Evolutionary conservation across 1,139 yeast species (phyloP).

Genomic region (Hansenula anomala): DNA sequence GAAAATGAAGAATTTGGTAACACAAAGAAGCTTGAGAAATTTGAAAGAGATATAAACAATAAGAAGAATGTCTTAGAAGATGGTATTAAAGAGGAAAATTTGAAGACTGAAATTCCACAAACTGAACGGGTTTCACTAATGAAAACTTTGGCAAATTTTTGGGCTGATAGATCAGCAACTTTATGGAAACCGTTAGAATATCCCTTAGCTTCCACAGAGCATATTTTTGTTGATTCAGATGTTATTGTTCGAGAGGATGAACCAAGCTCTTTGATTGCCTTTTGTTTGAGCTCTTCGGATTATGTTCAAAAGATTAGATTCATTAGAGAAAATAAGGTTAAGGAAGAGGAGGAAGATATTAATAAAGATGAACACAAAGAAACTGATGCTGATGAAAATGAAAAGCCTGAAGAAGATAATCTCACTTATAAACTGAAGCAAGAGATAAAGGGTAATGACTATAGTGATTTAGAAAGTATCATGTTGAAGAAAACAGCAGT

Average conservation of each 20-base stretch:
- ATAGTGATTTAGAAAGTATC: conserved; percentile 47
- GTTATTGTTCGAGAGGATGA: conserved; percentile 96
- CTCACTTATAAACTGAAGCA: too few species aligned
- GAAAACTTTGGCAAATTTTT: conserved; percentile 81
- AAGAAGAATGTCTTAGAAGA: conserved; percentile 14
- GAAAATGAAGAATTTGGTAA: conserved; percentile 11
- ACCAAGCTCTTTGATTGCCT: conserved; percentile 91
- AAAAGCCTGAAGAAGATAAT: neutral
- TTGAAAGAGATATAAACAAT: conserved; percentile 14
- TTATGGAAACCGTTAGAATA: conserved; percentile 91
- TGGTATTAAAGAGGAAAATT: conserved; percentile 13
- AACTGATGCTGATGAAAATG: neutral
- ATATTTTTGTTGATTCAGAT: conserved; percentile 89
- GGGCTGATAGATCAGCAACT: conserved; percentile 97
- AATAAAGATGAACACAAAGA: too few species aligned
- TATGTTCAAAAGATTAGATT: conserved; percentile 59
- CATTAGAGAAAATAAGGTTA: conserved; percentile 14
- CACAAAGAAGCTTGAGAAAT: conserved; percentile 5
- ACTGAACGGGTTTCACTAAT: conserved; percentile 74
- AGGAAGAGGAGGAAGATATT: too few species aligned
- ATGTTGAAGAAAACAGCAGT: conserved; percentile 83
- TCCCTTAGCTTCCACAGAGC: conserved; percentile 78
- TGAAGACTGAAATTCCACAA: conserved; percentile 25
- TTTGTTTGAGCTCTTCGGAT: conserved; percentile 82
- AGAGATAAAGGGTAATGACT: too few species aligned